These are phyloP conservation scores for Houttuynia cordata DNA, from an alignment of 164 flowering plant genomes.

Conservation along the genomic window DNA sequence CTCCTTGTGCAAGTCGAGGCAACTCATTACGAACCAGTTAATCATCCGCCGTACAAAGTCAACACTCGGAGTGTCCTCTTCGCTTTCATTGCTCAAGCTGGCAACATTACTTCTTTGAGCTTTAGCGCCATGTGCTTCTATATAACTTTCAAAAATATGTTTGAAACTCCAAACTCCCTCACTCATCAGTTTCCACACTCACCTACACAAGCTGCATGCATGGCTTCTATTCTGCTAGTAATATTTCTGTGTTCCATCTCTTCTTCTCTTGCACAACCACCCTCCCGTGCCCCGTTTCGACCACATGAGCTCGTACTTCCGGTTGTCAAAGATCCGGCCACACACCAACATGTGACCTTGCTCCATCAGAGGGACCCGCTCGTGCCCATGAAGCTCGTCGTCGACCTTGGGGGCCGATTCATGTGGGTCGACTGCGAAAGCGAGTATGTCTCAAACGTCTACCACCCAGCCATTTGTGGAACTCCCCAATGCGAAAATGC, in stretches of 20 bases:
- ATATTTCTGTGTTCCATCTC: not conserved
- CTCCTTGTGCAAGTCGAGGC: not conserved
- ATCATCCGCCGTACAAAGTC: not conserved
- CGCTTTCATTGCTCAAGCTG: not conserved
- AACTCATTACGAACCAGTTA: too few species aligned
- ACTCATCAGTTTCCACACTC: not conserved
- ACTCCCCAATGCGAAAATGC: constrained; percentile 7
- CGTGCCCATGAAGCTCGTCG: constrained; percentile 1
- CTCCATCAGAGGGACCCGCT: constrained; percentile 9
- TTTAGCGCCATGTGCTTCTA: not conserved
- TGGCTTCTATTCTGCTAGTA: not conserved
- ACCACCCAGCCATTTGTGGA: constrained; percentile 1
- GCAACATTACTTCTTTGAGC: not conserved
- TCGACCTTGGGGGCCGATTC: constrained; percentile 13
- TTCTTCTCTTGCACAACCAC: not conserved
- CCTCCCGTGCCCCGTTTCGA: not conserved
- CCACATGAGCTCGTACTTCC: constrained; percentile 2
- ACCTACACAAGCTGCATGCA: not conserved
- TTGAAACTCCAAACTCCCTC: not conserved
- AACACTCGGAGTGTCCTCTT: not conserved
- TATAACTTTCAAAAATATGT: not conserved
- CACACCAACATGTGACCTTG: constrained; percentile 10
- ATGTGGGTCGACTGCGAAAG: constrained; percentile 12
- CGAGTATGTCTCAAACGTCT: constrained; percentile 3
- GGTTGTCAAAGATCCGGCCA: constrained; percentile 6